Base-by-base conservation (phyloP, 2,329 filamentous ascomycete genomes). In the Aspergillus ustus region DNA sequence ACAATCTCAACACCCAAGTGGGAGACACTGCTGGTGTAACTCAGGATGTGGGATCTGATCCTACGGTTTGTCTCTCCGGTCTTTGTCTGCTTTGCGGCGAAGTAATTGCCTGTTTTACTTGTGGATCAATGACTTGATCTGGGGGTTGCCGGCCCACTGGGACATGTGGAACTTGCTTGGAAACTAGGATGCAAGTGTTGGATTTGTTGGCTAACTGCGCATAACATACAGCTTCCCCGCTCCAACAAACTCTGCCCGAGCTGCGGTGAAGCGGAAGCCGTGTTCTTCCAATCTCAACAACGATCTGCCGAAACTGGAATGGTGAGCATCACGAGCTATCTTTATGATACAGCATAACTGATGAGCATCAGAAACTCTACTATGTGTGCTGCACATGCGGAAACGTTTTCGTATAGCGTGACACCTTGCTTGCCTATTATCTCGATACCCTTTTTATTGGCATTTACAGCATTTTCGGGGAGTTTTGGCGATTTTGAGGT, bases 271-370 rank as follows among this genome's bases (percentile, higher is more conserved):
- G 87, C 88, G 70, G 93, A 98, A 80, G 93, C 93, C 50, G 96
- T 99, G 63, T 99, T 97, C 82, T 99, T 99, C 83, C 95, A 99
- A 82, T 97, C 93, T 64, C 95, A 99, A 77, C 93, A 98, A 82
- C 91, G 95, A 79, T 97, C 91, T 69, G 92, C 92, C 52, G 93
- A 98, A 79, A 99, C 95, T 49, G 95, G 95, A 82, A 99, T 99
- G 95, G 95, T 98, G 80, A 84, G 91, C 48, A 44, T 46, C 43
- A 45, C 37, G 46, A 17, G n/a, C 37, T 72, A 57, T 50, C 15
- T 46, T 52, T 31, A 46, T 28, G 59, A 9, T 17, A 11, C 29
- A 20, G 11, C 52, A 9, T 34, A 60, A 57, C 67, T 73, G 59
- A 73, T 65, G 25, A 43, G 34, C 43, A 37, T 53, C 69, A 95